Percentiles rank a stretch among this genome's conserved stretches.
Conservation (phyloP, 2,329 filamentous ascomycete species). For the Cordyceps cateniannulata region DNA sequence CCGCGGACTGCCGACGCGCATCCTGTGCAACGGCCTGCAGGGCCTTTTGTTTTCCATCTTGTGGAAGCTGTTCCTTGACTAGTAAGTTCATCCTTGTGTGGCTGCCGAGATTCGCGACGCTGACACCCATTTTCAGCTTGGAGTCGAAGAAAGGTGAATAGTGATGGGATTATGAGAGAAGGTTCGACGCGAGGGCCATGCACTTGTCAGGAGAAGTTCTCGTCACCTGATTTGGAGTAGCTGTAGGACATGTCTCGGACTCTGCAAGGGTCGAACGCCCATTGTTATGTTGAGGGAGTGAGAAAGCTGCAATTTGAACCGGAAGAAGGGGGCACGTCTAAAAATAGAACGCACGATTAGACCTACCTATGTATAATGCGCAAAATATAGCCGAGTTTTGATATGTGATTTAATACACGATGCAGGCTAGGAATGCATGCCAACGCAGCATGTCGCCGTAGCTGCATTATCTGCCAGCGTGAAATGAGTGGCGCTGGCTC, state of each 20-base stretch:
- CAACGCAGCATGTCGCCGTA: not conserved
- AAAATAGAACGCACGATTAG: not conserved
- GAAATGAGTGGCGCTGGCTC: not conserved
- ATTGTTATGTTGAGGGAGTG: too few species aligned
- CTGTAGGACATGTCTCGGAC: not conserved
- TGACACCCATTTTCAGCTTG: not conserved
- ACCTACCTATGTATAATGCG: not conserved
- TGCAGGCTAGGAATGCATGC: not conserved
- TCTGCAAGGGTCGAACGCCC: too few species aligned
- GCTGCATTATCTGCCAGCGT: not conserved
- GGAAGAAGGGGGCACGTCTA: not conserved
- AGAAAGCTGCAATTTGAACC: too few species aligned
- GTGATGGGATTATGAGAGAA: not conserved
- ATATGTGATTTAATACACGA: not conserved
- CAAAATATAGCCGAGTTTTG: not conserved
- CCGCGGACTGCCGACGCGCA: constrained; percentile 39
- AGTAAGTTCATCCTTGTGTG: constrained; percentile 29
- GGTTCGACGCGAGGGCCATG: not conserved
- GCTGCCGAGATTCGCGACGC: not conserved
- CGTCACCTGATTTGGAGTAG: not conserved
- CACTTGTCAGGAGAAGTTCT: not conserved
- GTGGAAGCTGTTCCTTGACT: constrained; percentile 42
- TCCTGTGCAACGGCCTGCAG: constrained; percentile 41
- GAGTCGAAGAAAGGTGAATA: not conserved
- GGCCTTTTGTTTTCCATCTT: constrained; percentile 41